Evolutionary conservation across 1,139 yeast genomes (phyloP).

Genomic region (Saccharomyces hybrid): DNA sequence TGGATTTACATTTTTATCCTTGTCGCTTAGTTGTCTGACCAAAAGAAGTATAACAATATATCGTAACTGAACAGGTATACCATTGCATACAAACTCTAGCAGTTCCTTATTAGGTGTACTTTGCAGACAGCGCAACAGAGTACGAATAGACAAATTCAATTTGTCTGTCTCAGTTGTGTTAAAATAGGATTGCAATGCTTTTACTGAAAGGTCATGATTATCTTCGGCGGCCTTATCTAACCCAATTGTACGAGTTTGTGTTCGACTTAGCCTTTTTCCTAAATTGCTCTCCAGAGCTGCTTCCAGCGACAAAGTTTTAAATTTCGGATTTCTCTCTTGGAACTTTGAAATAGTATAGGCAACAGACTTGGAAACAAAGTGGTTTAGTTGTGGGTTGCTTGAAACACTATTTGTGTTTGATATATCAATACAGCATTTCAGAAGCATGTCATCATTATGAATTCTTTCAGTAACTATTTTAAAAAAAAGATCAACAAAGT

Average conservation of each 20-base stretch:
- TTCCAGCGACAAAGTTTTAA: conserved; percentile 15
- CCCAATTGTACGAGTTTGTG: conserved; percentile 25
- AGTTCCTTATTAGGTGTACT: conserved; percentile 35
- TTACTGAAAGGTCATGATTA: conserved; percentile 25
- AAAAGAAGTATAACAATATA: conserved; percentile 53
- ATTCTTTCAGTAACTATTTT: conserved; percentile 20
- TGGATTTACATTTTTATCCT: conserved; percentile 10
- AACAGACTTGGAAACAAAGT: conserved; percentile 23
- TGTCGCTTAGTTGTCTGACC: conserved; percentile 29
- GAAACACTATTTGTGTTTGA: conserved; percentile 26
- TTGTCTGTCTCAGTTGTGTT: conserved; percentile 45
- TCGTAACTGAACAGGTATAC: conserved; percentile 85
- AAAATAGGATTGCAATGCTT: conserved; percentile 43
- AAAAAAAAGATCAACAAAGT: conserved; percentile 33
- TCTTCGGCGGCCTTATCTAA: conserved; percentile 18
- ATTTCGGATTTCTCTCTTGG: conserved; percentile 23
- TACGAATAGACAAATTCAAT: conserved; percentile 41
- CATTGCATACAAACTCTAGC: conserved; percentile 58
- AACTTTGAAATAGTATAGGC: conserved; percentile 20
- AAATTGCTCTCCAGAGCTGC: not conserved
- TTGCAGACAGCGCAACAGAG: conserved; percentile 37
- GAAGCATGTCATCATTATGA: conserved; percentile 25
- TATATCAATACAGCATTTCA: conserved; percentile 29
- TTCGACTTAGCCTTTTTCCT: conserved; percentile 25
- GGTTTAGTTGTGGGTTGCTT: conserved; percentile 25